phyloP scores from a whole-genome alignment of 83 land plant genomes.

The Picea mariana region DNA sequence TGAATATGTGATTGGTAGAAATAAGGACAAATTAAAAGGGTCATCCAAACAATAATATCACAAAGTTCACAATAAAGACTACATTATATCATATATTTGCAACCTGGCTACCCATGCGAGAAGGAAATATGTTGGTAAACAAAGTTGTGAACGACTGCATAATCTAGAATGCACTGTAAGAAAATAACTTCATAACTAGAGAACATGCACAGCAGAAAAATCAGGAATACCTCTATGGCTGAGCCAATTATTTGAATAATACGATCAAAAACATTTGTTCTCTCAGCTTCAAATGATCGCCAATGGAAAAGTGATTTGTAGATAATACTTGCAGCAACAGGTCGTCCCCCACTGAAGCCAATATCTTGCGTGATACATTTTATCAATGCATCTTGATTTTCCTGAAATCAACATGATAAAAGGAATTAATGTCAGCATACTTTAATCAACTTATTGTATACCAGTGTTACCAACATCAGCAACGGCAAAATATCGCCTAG shows the following conservation, averaged over 20 bases:
- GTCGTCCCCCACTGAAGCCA: constrained; percentile 80
- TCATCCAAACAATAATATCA: no score
- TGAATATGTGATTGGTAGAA: neutral
- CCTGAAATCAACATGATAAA: constrained; percentile 41
- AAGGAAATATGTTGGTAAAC: no score
- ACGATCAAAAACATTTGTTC: constrained; percentile 89
- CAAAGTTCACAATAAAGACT: constrained; percentile 24
- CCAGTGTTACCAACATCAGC: constrained; percentile 5
- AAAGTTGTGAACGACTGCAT: no score
- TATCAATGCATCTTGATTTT: constrained; percentile 81
- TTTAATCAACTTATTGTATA: constrained; percentile 15
- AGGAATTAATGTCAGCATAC: neutral
- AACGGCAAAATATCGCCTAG: no score
- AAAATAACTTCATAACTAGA: neutral
- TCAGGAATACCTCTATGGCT: constrained; percentile 69
- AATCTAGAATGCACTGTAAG: neutral
- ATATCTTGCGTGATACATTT: constrained; percentile 83
- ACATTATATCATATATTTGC: neutral
- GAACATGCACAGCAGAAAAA: neutral
- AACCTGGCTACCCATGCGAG: no score
- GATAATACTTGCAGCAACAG: constrained; percentile 87
- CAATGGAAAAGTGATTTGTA: constrained; percentile 94
- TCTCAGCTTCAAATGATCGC: constrained; percentile 97
- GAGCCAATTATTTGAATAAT: constrained; percentile 89
- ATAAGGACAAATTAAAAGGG: constrained; percentile 1